Evolutionary conservation across 179 eudicot genomes (phyloP).

Genomic region (Camellia oleifera): DNA sequence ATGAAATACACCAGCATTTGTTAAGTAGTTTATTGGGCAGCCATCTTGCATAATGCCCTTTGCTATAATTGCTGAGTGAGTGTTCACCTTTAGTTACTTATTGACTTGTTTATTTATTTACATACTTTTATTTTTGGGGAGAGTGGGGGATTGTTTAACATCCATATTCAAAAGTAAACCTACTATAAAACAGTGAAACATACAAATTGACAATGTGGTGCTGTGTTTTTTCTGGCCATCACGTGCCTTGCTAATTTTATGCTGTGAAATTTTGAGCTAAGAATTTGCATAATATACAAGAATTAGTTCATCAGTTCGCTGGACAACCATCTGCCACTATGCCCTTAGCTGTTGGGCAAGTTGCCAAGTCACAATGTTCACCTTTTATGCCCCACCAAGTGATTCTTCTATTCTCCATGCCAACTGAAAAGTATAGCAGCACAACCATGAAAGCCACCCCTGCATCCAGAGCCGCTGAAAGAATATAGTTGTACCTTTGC

Average conservation of each 20-base stretch:
- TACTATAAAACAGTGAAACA: not conserved
- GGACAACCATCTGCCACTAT: constrained; percentile 73
- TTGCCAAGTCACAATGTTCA: constrained; percentile 81
- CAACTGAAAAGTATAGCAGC: constrained; percentile 62
- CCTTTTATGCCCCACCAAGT: constrained; percentile 88
- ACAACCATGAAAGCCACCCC: constrained; percentile 98
- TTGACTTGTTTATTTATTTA: not conserved
- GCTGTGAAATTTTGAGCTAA: not conserved
- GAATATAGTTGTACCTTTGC: constrained; percentile 93
- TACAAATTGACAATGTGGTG: not conserved
- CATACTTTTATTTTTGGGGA: not conserved
- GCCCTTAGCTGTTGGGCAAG: constrained; percentile 87
- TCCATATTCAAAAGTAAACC: not conserved
- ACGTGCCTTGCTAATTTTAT: not conserved
- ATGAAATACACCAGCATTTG: not conserved
- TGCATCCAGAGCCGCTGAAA: constrained; percentile 93
- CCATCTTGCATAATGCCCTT: not conserved
- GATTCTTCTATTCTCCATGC: constrained; percentile 53
- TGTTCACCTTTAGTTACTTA: not conserved
- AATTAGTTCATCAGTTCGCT: constrained; percentile 11
- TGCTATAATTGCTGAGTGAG: not conserved
- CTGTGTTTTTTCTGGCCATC: not conserved
- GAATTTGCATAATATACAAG: constrained; percentile 1
- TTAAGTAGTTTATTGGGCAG: not conserved
- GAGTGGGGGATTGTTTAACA: not conserved